Evolutionary conservation across 2,329 filamentous ascomycete species (phyloP), one percentile per base, ranked within the genome.

Genomic region (Alternaria incomplexa): DNA sequence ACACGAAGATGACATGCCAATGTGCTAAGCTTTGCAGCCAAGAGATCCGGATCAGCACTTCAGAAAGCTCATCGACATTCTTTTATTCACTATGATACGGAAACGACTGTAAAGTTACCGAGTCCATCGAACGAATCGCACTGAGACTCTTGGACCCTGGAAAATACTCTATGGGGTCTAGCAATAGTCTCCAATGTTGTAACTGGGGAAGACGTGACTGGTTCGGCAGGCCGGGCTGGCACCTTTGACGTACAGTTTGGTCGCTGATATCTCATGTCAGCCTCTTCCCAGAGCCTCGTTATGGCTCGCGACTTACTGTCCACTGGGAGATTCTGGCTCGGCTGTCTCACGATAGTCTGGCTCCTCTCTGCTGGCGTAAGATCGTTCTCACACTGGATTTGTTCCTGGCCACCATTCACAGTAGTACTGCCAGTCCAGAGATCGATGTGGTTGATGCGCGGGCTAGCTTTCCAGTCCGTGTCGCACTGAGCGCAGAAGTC

Each of bases 401-500:
- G 71, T 10, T 61, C 62, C 13, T 69, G 23, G 8, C 71, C 72
- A 25, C 67, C 73, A 36, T 68, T 64, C 22, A 61, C 48, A 30
- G 53, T 57, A 12, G 22, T 50, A 17, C 58, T 61, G 9, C 71
- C 72, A 23, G 69, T 73, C 70, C 71, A 72, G 28, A 73, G 63
- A n/a, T 67, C 58, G 9, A 63, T 63, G n/a, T 72, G 64, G 15
- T 64, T 47, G 25, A 62, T 64, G 11, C 66, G 58, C 20, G 64
- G 64, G 17, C 62, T 60, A 20, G 56, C 60, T 5, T 44, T 52
- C 69, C 70, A 72, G 57, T 76, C 71, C n/a, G 36, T 55, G 5
- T 46, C 63, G 67, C 79, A 82, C 48, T 77, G 64, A 4, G 61
- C 72, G 61, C 79, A 82, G 30, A 63, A 69, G 53, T 81, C 80